A percentile compares a stretch with the other conserved stretches of the same genome.
Conservation (phyloP, 441 rosid genomes). For the Mallotus repandus region DNA sequence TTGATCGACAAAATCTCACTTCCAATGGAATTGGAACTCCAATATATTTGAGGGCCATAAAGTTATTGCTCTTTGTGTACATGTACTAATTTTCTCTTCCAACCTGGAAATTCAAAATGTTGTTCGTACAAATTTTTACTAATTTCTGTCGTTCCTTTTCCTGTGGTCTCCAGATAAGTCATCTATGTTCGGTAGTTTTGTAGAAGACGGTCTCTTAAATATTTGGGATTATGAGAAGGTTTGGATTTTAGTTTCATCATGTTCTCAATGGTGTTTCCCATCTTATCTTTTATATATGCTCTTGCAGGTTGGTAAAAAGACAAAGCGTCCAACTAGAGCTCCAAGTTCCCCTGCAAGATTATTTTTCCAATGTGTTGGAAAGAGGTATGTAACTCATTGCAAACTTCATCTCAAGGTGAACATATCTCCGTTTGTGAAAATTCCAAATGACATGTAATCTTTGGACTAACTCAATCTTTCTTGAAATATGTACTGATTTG, state of each 20-base stretch:
- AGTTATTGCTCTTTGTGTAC: slow-evolving; percentile 98
- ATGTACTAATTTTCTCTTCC: slow-evolving; percentile 40
- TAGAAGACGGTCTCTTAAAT: slow-evolving; percentile 95
- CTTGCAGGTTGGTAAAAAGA: slow-evolving; percentile 73
- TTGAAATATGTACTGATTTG: no score
- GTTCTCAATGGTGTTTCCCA: not conserved
- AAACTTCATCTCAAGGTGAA: not conserved
- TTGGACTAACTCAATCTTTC: not conserved
- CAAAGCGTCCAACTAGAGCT: slow-evolving; percentile 51
- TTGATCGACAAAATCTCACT: slow-evolving; percentile 81
- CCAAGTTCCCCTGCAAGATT: slow-evolving; percentile 76
- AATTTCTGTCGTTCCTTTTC: slow-evolving; percentile 18
- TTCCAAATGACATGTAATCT: not conserved
- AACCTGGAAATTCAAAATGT: not conserved
- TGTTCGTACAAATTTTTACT: slow-evolving; percentile 6
- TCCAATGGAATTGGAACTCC: slow-evolving; percentile 81
- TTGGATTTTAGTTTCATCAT: slow-evolving; percentile 17
- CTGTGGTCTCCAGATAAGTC: slow-evolving; percentile 98
- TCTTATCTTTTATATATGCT: not conserved
- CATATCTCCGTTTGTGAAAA: not conserved
- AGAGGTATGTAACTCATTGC: slow-evolving; percentile 50
- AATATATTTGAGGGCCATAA: slow-evolving; percentile 87
- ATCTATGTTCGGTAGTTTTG: slow-evolving; percentile 96
- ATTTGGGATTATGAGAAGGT: slow-evolving; percentile 99
- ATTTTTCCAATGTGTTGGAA: slow-evolving; percentile 98